Evolutionary conservation across 2,329 filamentous ascomycete genomes (phyloP).

Genomic region (Zasmidium citrigriseum): DNA sequence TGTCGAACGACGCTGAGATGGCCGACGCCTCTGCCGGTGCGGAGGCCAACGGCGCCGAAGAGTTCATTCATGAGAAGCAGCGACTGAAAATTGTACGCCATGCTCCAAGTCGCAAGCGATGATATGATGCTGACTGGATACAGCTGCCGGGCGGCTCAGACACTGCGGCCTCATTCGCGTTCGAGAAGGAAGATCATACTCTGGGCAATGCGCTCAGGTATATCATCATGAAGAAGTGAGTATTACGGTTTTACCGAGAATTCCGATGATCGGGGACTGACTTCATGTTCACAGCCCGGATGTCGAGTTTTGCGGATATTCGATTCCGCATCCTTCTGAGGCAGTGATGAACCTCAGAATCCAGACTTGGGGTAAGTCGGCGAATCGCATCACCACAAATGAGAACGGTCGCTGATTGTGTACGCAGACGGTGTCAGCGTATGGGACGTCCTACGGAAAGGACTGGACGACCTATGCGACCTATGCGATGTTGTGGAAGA

Average conservation of each 20-base stretch:
- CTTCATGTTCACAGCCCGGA: conserved; percentile 64
- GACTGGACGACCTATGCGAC: conserved; percentile 82
- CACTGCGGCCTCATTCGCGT: conserved; percentile 91
- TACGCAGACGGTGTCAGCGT: conserved; percentile 72
- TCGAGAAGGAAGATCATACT: conserved; percentile 91
- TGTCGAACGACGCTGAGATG: conserved; percentile 39
- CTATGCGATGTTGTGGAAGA: conserved; percentile 92
- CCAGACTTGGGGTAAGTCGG: conserved; percentile 81
- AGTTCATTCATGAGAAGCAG: conserved; percentile 41
- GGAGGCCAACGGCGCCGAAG: conserved; percentile 41
- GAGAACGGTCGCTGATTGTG: conserved; percentile 1
- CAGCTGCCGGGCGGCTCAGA: conserved; percentile 82
- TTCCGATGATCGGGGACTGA: conserved; percentile 8
- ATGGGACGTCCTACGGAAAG: conserved; percentile 85
- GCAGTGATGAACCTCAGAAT: conserved; percentile 96
- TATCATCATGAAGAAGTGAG: conserved; percentile 98
- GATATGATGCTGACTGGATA: neutral
- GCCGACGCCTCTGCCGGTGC: conserved; percentile 44
- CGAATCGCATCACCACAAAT: neutral
- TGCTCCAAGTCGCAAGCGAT: neutral
- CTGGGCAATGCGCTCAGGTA: conserved; percentile 91
- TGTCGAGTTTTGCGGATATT: conserved; percentile 97
- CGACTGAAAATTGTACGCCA: conserved; percentile 44
- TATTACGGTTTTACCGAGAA: conserved; percentile 5
- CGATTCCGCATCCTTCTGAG: conserved; percentile 95